Evolutionary conservation across 176 grass and related monocot genomes (phyloP).

Genomic region (Raddia guianensis): DNA sequence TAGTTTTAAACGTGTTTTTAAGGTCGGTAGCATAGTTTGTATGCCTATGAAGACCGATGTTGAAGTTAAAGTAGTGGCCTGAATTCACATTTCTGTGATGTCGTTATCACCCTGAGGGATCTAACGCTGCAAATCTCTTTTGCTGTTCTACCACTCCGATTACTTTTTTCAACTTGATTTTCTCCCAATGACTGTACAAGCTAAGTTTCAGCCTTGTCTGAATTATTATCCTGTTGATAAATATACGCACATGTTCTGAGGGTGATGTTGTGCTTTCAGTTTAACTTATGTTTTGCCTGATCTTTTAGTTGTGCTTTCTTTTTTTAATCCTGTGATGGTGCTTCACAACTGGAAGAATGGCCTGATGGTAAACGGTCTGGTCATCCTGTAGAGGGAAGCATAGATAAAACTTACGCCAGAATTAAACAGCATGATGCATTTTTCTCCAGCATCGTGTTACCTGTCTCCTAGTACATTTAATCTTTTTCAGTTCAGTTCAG

Average conservation of each 20-base stretch:
- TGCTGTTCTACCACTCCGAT: too few relatives aligned
- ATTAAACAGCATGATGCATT: constrained; percentile 52
- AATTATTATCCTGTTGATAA: constrained; percentile 41
- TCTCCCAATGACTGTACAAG: constrained; percentile 47
- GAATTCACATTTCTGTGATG: constrained; percentile 43
- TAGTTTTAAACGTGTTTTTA: too few relatives aligned
- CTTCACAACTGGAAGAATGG: constrained; percentile 51
- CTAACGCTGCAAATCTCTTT: background rate
- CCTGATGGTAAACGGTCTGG: constrained; percentile 19
- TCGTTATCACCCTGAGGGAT: constrained; percentile 52
- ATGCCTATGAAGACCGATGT: constrained; percentile 40
- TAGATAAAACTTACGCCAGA: constrained; percentile 47
- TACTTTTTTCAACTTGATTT: background rate
- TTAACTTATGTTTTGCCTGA: too few relatives aligned
- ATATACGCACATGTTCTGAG: background rate
- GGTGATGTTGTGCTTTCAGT: background rate
- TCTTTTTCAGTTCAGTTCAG: too few relatives aligned
- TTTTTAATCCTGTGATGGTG: background rate
- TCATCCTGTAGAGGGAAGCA: constrained; percentile 57
- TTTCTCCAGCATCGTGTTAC: constrained; percentile 41
- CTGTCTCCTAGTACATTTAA: constrained; percentile 52
- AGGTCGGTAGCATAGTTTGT: background rate
- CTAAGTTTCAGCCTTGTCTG: constrained; percentile 64
- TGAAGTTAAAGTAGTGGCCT: constrained; percentile 61
- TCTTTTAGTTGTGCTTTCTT: too few relatives aligned